Conservation (phyloP, 306 rosid species). For the Vicia faba region DNA sequence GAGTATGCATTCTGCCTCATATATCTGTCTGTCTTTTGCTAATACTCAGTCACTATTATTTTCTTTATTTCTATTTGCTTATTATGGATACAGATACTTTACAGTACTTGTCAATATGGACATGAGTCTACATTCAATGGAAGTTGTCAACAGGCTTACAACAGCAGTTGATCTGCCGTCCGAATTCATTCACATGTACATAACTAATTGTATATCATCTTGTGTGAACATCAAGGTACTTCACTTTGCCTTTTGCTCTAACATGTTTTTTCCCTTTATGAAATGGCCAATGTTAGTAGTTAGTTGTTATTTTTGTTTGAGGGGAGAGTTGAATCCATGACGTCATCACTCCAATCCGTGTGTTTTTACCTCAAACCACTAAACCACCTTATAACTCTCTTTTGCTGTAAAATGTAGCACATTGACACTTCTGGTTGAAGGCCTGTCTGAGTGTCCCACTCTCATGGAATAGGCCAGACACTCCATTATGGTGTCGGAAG, state of each 20-base stretch:
- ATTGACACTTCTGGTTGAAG: background rate
- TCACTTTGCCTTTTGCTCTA: slow-evolving; percentile 30
- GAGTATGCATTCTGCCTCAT: slow-evolving; percentile 61
- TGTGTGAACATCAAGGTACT: slow-evolving; percentile 95
- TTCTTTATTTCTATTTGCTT: slow-evolving; percentile 47
- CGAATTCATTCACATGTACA: slow-evolving; percentile 93
- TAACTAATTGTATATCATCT: slow-evolving; percentile 94
- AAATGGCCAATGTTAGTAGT: background rate
- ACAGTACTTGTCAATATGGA: slow-evolving; percentile 98
- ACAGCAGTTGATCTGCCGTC: slow-evolving; percentile 95
- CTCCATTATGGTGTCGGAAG: background rate
- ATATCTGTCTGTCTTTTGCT: slow-evolving; percentile 26
- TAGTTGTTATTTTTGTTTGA: background rate
- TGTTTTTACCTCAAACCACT: background rate
- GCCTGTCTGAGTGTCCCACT: background rate
- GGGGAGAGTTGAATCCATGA: background rate
- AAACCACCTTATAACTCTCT: background rate
- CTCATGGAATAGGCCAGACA: background rate
- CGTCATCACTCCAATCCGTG: background rate
- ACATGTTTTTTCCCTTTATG: background rate
- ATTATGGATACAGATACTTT: slow-evolving; percentile 73
- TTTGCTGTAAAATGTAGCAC: slow-evolving; percentile 19
- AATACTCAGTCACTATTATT: slow-evolving; percentile 35
- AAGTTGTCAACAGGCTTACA: slow-evolving; percentile 98
- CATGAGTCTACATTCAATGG: slow-evolving; percentile 99